Evolutionary conservation across 2,329 filamentous ascomycete species (phyloP), one percentile per base, ranked within the genome.

Genomic region (Ophiostoma sp.): DNA sequence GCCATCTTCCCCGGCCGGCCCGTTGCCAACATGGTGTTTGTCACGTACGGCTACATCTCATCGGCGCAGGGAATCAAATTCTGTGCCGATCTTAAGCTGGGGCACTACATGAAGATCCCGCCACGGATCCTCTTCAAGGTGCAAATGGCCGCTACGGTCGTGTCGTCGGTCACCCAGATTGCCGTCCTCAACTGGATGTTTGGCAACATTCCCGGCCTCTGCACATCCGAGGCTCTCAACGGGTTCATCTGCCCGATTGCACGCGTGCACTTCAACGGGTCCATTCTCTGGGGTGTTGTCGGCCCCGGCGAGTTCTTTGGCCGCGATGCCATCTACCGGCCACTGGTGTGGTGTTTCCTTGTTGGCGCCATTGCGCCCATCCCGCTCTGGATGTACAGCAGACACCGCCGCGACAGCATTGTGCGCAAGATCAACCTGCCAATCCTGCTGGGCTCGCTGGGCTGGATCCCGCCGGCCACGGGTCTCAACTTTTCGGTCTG

Each of bases 151-250:
- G 90, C 90, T 27, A 93, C 91, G 0, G 79, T 92, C 68, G 85
- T 94, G 67, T 92, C 91, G 0, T 93, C 89, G 13, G 76, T 95
- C 54, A 94, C 91, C 0, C 93, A 96, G 78, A 94, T 96, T 72
- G 86, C 85, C 52, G 91, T 95, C 1, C 85, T 96, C 48, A 96
- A 96, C 79, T 96, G 92, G 92, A 95, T 95, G 90, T 93, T 96
- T 74, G 81, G 80, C 73, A 88, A 92, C 76, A 90, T 96, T 60
- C 87, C 86, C 0, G 87, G 88, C 1, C 88, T 96, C 68, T 96
- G 93, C 80, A 94, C 91, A 0, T 82, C 90, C 0, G 80, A 90
- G 67, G 92, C 92, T n/a, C 86, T 94, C 77, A 94, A 93, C 75
- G 91, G 92, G 13, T 96, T 96, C 80, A 94, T 90, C 20, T 96